phyloP scores from a whole-genome alignment of 179 eudicot species.

The Nepenthes alata region DNA sequence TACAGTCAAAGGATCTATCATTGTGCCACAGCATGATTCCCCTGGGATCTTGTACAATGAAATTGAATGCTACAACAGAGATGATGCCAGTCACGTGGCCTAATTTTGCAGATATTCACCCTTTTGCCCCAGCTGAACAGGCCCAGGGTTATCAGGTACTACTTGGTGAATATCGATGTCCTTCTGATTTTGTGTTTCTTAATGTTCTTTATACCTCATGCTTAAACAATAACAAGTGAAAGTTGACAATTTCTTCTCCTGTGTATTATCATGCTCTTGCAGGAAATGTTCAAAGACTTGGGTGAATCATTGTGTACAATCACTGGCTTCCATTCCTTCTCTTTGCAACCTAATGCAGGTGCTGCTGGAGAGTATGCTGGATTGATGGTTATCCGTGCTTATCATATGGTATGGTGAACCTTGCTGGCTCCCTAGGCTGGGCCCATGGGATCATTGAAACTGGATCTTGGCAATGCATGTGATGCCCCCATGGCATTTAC shows the following conservation, averaged over 20 bases:
- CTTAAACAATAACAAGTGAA: too few species aligned
- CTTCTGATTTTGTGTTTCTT: too few species aligned
- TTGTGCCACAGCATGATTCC: constrained; percentile 99
- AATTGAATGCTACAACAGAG: constrained; percentile 91
- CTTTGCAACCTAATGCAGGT: constrained; percentile 98
- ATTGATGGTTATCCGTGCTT: constrained; percentile 94
- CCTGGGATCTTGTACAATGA: constrained; percentile 96
- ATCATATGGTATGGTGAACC: constrained; percentile 56
- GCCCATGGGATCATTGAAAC: too few species aligned
- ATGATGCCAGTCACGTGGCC: constrained; percentile 99
- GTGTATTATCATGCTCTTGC: background rate
- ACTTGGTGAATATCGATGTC: too few species aligned
- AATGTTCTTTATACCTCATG: too few species aligned
- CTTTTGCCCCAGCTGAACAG: constrained; percentile 87
- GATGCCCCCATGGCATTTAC: too few species aligned
- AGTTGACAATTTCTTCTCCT: too few species aligned
- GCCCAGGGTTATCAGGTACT: constrained; percentile 85
- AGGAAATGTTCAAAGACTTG: constrained; percentile 88
- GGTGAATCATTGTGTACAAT: constrained; percentile 78
- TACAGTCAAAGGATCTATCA: constrained; percentile 87
- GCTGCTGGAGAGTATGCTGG: constrained; percentile 99
- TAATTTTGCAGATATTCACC: constrained; percentile 63
- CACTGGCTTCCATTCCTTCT: constrained; percentile 93
- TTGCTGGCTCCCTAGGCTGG: too few species aligned
- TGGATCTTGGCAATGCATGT: too few species aligned